Conservation (phyloP, 2,329 filamentous ascomycete species). For the Paecilomyces formosus region DNA sequence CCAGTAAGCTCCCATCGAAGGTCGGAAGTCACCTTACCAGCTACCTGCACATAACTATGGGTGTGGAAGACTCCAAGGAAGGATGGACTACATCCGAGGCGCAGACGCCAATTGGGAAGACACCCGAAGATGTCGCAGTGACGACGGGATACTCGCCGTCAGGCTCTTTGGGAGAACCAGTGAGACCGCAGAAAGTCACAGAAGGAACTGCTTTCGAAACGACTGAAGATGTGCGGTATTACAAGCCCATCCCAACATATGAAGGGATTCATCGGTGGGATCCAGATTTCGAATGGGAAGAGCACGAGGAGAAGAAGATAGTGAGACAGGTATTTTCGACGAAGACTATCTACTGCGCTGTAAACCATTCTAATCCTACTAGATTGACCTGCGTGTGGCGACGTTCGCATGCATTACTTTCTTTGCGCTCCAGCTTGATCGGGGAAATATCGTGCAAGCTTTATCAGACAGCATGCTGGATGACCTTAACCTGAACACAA, state of each 20-base stretch:
- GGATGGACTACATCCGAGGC: neutral
- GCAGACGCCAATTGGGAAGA: neutral
- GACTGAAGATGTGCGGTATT: slow-evolving; percentile 26
- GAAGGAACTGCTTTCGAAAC: slow-evolving; percentile 26
- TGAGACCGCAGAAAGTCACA: slow-evolving; percentile 2
- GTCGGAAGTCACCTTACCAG: neutral
- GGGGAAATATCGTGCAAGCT: slow-evolving; percentile 56
- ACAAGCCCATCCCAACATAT: slow-evolving; percentile 35
- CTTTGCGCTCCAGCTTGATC: slow-evolving; percentile 57
- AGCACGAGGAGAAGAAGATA: slow-evolving; percentile 36
- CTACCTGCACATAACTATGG: neutral
- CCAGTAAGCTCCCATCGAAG: neutral
- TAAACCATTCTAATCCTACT: neutral
- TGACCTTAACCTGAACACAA: slow-evolving; percentile 42
- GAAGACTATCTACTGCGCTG: neutral
- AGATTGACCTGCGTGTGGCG: slow-evolving; percentile 37
- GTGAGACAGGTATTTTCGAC: slow-evolving; percentile 24
- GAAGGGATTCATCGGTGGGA: slow-evolving; percentile 45
- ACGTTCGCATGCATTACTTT: slow-evolving; percentile 51
- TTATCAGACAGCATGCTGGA: slow-evolving; percentile 54
- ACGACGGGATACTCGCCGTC: slow-evolving; percentile 9
- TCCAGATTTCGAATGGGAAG: slow-evolving; percentile 37
- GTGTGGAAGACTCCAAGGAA: slow-evolving; percentile 1
- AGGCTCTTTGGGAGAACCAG: slow-evolving; percentile 2
- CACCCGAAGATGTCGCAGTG: neutral